phyloP scores from a whole-genome alignment of 495 filamentous ascomycete genomes.

The Aspergillus steynii region DNA sequence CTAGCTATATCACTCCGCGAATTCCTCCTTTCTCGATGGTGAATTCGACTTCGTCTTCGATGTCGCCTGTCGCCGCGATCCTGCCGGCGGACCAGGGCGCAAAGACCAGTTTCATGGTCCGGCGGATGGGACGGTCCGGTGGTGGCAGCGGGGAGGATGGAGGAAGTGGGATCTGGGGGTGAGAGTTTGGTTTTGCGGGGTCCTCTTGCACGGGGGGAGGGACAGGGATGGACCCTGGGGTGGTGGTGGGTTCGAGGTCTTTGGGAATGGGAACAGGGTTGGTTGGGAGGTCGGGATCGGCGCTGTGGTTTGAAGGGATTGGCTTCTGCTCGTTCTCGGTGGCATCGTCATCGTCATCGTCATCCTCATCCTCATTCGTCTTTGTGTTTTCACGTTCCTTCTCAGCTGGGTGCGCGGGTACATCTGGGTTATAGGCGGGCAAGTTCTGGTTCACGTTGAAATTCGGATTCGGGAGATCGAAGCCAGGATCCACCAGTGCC shows the following conservation, averaged over 20 bases:
- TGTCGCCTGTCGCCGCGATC: slow-evolving; percentile 3
- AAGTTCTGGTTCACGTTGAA: neutral
- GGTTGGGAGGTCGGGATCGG: slow-evolving; percentile 1
- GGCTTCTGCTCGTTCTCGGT: neutral
- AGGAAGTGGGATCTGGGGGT: neutral
- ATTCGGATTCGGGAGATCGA: neutral
- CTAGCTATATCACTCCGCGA: slow-evolving; percentile 8
- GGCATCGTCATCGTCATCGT: neutral
- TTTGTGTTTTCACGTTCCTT: neutral
- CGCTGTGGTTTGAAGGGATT: neutral
- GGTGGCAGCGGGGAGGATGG: neutral
- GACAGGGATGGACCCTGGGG: neutral
- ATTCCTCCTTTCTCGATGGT: slow-evolving; percentile 54
- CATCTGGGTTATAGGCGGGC: neutral
- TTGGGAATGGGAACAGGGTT: neutral
- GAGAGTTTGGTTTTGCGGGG: neutral
- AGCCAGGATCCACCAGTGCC: neutral
- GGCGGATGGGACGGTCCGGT: slow-evolving; percentile 33
- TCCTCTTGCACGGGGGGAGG: neutral
- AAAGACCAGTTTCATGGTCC: slow-evolving; percentile 83
- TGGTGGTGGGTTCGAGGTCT: neutral
- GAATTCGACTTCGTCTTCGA: slow-evolving; percentile 43
- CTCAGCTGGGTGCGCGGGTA: neutral
- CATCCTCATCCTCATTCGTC: neutral
- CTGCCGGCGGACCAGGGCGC: slow-evolving; percentile 58